A percentile compares a stretch with the other conserved stretches of the same genome.
These are phyloP conservation scores for Tympanopsis confertula DNA, from an alignment of 2,329 filamentous ascomycete species.

Conservation along the genomic window DNA sequence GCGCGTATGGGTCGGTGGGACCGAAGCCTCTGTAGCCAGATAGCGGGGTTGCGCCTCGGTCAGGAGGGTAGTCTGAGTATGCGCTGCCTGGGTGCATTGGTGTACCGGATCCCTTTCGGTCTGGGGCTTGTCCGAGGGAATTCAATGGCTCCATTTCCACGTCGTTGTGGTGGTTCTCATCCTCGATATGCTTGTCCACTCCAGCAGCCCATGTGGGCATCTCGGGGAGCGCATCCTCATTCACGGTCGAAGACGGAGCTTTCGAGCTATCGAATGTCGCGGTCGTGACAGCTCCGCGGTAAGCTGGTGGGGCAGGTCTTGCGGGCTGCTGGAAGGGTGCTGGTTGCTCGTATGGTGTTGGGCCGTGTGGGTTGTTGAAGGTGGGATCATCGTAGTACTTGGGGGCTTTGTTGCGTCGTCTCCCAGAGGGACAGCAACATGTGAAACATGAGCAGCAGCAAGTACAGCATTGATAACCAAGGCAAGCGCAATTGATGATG, in stretches of 20 bases:
- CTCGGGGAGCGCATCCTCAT: neutral
- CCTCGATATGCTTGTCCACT: neutral
- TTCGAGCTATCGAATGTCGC: neutral
- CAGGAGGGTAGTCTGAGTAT: no score
- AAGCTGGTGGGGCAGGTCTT: neutral
- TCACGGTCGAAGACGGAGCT: neutral
- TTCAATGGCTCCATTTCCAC: conserved; percentile 1
- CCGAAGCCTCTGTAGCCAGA: no score
- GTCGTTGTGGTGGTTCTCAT: neutral
- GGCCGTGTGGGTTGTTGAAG: neutral
- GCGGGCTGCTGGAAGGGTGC: neutral
- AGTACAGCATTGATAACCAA: neutral
- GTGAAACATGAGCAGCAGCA: neutral
- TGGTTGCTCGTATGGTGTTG: neutral
- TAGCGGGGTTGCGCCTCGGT: no score
- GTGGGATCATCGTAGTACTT: neutral
- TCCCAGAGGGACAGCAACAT: neutral
- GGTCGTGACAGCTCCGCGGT: neutral
- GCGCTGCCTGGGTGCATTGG: no score
- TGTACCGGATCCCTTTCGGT: no score
- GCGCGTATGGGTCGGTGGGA: no score
- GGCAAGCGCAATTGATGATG: neutral
- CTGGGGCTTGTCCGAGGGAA: no score
- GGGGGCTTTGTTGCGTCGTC: neutral
- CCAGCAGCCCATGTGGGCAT: neutral